Evolutionary conservation across 176 grass and related monocot genomes (phyloP), one percentile per base, ranked within the genome.

Genomic region (Saccharum officinarum): DNA sequence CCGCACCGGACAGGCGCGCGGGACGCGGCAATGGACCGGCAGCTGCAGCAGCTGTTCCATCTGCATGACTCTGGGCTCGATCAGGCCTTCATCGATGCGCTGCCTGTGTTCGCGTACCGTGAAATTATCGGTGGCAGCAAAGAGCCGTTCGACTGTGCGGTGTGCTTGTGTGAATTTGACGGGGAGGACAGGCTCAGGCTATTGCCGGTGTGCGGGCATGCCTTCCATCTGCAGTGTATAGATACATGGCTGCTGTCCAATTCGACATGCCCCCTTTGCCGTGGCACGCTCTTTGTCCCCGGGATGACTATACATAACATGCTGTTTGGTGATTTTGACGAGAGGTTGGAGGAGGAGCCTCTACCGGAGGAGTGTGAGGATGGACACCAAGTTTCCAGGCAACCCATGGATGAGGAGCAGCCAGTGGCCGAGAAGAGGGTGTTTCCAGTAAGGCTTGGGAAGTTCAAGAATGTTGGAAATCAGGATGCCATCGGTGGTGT

Each of bases 21-120:
- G 38, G 88, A 83, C 65, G 89, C 80, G 16, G 77, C 82, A 0
- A 72, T 91, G 78, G 88, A 94, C 66, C 79, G 92, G 69, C 92
- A 94, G 80, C 80, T 94, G 47, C 92, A 91, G 84, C 83, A 91
- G 86, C 89, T 94, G 33, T 91, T 94, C 86, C 86, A 94, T 63
- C 73, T 91, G 64, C 92, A 94, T 17, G 92, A 94, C 80, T 91
- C 92, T 2, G 92, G 92, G 28, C 82, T 94, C 26, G 92, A 94
- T 33, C 86, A 94, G 76, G 84, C 89, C 17, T 71, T 91, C 76
- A 91, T 94, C 67, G 92, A 94, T 40, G 84, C 86, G 2, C 76
- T 94, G 41, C 92, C 92, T 0, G 86, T 94, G 73, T 94, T 94
- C 76, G 83, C 88, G 41, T 94, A 94, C 83, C 40, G 76, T 34